Evolutionary conservation across 805 yeast genomes (phyloP), one percentile per base, ranked within the genome.

Genomic region (Candida silvicultrix): DNA sequence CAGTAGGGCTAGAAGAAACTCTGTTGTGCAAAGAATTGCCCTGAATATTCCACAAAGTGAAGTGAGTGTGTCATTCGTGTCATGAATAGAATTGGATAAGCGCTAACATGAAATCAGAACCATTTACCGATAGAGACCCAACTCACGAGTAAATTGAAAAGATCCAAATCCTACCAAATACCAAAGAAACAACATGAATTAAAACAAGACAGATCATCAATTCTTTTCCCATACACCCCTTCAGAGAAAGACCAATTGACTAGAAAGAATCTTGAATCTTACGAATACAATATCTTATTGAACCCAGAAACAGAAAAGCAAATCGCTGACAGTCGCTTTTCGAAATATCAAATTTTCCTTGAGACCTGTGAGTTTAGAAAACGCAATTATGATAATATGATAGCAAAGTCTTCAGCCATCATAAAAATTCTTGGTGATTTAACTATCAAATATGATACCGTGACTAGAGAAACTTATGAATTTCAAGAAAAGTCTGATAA

Each of bases 21-120:
- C 89, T 2, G 74, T 81, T 49, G 88, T 83, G 1, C 79, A 79
- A 43, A 64, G 68, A 28, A 80, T 83, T 41, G 89, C 89, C 0
- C 62, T 72, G 39, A 77, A 74, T 32, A 69, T 73, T 10, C 81
- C 82, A 2, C 63, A 64, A 19, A 51, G 60, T 2, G 69, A 70
- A 22, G 65, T 61, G 29, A 49, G 59, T 35, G 59, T 35, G n/a
- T 31, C 46, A 21, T 16, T n/a, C 39, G 19, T 18, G 28, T 11
- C n/a, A 15, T 15, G 5, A 31, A 31, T 14, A 31, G 7, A 7
- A 23, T 31, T 6, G 20, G 19, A 34, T 43, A 43, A 44, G 41
- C 8, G 14, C 23, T 15, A 7, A 4, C 18, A 49, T 46, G 36
- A n/a, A n/a, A 41, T 12, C 18, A 37, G 39, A 44, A 39, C 22